These are phyloP conservation scores for Clitopilus passeckerianus DNA, from an alignment of 768 basidiomycete species.

Conservation along the genomic window DNA sequence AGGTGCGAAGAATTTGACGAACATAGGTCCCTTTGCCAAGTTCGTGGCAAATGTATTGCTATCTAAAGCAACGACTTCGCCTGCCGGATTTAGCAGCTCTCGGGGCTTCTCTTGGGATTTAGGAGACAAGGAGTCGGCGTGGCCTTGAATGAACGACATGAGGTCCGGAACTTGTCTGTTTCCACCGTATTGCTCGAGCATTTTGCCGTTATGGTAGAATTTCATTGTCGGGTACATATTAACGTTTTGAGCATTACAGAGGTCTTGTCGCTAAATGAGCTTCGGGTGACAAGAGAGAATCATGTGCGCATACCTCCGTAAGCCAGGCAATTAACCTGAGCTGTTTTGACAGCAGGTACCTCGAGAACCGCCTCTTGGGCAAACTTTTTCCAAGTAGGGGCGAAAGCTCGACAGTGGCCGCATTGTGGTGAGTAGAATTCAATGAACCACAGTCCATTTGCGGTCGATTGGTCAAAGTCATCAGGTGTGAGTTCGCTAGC, in stretches of 20 bases:
- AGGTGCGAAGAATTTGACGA: conserved; percentile 81
- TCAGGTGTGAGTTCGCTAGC: conserved; percentile 47
- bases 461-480: conserved; percentile 48
- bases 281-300: background rate
- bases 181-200: conserved; percentile 51
- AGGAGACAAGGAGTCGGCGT: conserved; percentile 19
- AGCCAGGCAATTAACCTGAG: conserved; percentile 77
- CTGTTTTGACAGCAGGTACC: conserved; percentile 55
- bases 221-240: conserved; percentile 73
- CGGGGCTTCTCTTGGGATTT: conserved; percentile 9
- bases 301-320: conserved; percentile 57
- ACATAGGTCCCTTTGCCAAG: conserved; percentile 35
- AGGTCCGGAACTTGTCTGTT: conserved; percentile 51
- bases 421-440: conserved; percentile 91
- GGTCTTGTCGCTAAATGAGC: conserved; percentile 41
- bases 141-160: conserved; percentile 46
- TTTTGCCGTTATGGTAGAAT: conserved; percentile 64
- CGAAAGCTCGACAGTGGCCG: conserved; percentile 71
- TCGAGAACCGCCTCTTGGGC: conserved; percentile 45
- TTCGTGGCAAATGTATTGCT: conserved; percentile 31
- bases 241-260: conserved; percentile 69
- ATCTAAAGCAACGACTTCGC: conserved; percentile 32
- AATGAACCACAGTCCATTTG: conserved; percentile 70
- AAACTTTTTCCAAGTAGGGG: conserved; percentile 77
- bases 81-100: conserved; percentile 25